Evolutionary conservation across 2,329 filamentous ascomycete genomes (phyloP).

Genomic region (Cordyceps cicadae): DNA sequence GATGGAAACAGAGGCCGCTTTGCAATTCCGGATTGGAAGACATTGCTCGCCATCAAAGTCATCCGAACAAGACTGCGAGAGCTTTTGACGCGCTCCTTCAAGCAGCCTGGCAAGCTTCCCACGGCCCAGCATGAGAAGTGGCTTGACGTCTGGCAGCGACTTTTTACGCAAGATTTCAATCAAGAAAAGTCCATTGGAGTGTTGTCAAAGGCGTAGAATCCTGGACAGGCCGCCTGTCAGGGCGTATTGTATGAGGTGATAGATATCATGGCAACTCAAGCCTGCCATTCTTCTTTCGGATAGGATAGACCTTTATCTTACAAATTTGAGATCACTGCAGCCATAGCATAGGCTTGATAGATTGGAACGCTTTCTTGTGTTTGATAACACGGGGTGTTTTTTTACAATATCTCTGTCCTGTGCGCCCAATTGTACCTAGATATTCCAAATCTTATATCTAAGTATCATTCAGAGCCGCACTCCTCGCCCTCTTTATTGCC

Average conservation of each 20-base stretch:
- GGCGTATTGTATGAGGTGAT: too few species aligned
- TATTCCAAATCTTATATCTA: neutral
- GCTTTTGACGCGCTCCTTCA: conserved; percentile 63
- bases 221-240: neutral
- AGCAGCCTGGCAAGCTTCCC: conserved; percentile 52
- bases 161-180: conserved; percentile 51
- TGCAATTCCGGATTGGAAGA: conserved; percentile 79
- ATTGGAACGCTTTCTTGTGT: neutral
- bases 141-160: conserved; percentile 65
- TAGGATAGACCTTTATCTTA: neutral
- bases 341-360: neutral
- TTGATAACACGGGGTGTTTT: neutral
- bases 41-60: conserved; percentile 79
- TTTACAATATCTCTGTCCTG: neutral
- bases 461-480: neutral
- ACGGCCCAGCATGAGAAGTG: conserved; percentile 63
- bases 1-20: conserved; percentile 85
- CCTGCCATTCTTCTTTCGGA: neutral
- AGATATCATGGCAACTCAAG: too few species aligned
- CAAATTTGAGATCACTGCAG: neutral
- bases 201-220: conserved; percentile 22
- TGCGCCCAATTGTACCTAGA: neutral
- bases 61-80: conserved; percentile 67
- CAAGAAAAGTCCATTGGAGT: conserved; percentile 23
- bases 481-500: conserved; percentile 12